Evolutionary conservation across 805 yeast species (phyloP).

Genomic region (Pichia paraexigua): DNA sequence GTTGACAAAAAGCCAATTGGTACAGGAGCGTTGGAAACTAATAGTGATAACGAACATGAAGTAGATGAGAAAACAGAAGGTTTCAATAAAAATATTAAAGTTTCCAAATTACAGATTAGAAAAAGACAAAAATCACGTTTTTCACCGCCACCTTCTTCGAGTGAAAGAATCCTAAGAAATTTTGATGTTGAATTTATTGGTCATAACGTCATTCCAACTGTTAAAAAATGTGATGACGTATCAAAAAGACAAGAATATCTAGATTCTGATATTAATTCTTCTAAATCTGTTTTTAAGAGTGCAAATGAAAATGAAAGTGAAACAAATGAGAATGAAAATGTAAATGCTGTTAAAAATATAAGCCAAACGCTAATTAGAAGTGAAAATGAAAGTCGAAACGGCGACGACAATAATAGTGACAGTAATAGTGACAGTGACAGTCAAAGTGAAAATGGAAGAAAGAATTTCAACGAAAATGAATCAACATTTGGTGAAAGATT

Average conservation of each 20-base stretch:
- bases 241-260: background rate
- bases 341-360: too few species aligned
- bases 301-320: background rate
- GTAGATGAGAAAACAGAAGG: background rate
- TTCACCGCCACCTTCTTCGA: background rate
- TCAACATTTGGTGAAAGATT: background rate
- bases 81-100: background rate
- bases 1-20: background rate
- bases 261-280: background rate
- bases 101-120: background rate
- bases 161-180: background rate
- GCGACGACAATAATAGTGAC: background rate
- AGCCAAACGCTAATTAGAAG: background rate
- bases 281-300: background rate
- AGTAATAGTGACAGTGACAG: background rate
- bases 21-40: background rate
- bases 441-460: background rate
- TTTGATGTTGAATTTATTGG: constrained; percentile 1
- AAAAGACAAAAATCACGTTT: background rate
- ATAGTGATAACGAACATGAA: constrained; percentile 6
- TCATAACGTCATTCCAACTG: background rate
- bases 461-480: background rate
- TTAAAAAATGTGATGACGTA: background rate
- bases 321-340: background rate
- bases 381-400: background rate